Evolutionary conservation across 2,329 filamentous ascomycete genomes (phyloP).

Genomic region (Colletotrichum abscissum): DNA sequence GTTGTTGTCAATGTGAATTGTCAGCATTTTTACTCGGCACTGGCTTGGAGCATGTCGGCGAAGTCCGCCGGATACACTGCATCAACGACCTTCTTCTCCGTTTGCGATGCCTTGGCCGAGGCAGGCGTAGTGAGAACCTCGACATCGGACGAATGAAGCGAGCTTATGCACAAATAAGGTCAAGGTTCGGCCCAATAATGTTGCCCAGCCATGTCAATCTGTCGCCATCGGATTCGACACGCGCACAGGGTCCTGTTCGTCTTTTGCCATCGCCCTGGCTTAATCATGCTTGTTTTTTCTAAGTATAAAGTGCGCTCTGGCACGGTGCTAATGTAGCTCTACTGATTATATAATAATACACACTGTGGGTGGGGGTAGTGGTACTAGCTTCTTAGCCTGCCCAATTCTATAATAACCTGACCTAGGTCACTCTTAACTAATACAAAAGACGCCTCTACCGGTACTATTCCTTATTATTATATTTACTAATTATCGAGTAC

Average conservation of each 20-base stretch:
- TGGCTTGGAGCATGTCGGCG: not conserved
- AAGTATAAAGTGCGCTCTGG: too few relatives aligned
- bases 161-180: not conserved
- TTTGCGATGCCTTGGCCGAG: conserved; percentile 5
- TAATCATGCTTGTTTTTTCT: too few relatives aligned
- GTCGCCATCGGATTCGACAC: not conserved
- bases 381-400: too few relatives aligned
- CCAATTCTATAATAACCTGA: fast-evolving
- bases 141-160: conserved; percentile 2
- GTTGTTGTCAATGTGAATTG: not conserved
- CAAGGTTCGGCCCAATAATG: not conserved
- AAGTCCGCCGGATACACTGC: not conserved
- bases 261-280: not conserved
- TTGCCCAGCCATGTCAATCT: conserved; percentile 1
- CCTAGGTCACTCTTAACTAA: fast-evolving
- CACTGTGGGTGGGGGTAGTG: too few relatives aligned
- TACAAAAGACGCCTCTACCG: too few relatives aligned
- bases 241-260: not conserved
- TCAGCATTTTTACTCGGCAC: not conserved
- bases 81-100: not conserved
- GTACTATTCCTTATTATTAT: too few relatives aligned
- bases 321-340: too few relatives aligned
- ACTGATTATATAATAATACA: too few relatives aligned
- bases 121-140: not conserved
- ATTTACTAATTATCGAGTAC: too few relatives aligned